A percentile compares a stretch with the other conserved stretches of the same genome.
These are phyloP conservation scores for Aeschynomene evenia DNA, from an alignment of 306 rosid species.

Conservation along the genomic window DNA sequence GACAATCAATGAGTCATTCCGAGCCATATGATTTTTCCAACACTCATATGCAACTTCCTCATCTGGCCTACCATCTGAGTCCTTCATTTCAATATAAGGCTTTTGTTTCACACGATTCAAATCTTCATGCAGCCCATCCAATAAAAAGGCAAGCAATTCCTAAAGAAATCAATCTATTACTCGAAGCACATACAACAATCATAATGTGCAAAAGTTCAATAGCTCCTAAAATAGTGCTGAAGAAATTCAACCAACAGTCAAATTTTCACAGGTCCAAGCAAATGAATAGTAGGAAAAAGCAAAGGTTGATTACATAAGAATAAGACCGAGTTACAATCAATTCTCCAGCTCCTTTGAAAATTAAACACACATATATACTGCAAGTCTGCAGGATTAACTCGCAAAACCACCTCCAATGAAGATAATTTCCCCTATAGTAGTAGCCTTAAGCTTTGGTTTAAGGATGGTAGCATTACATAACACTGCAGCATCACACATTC, in stretches of 20 bases:
- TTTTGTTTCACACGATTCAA: constrained; percentile 95
- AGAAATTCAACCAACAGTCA: constrained; percentile 1
- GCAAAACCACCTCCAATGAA: background rate
- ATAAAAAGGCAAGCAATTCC: constrained; percentile 98
- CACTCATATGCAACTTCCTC: constrained; percentile 92
- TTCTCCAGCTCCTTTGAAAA: background rate
- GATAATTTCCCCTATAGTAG: background rate
- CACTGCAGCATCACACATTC: background rate
- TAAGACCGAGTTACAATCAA: background rate
- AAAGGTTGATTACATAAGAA: background rate
- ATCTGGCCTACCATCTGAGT: constrained; percentile 85
- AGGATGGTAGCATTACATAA: background rate
- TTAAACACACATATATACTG: constrained; percentile 1
- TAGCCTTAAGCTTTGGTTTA: background rate
- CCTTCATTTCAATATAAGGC: constrained; percentile 98
- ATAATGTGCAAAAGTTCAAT: constrained; percentile 11
- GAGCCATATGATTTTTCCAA: constrained; percentile 95
- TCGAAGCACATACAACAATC: constrained; percentile 28
- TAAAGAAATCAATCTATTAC: constrained; percentile 33
- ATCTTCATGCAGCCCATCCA: constrained; percentile 99
- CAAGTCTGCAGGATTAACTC: background rate
- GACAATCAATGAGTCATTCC: constrained; percentile 96
- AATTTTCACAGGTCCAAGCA: constrained; percentile 12
- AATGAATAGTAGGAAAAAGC: constrained; percentile 9
- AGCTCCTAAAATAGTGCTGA: constrained; percentile 18